These are phyloP conservation scores for Lachancea meyersii DNA, from an alignment of 805 yeast species.

Conservation along the genomic window DNA sequence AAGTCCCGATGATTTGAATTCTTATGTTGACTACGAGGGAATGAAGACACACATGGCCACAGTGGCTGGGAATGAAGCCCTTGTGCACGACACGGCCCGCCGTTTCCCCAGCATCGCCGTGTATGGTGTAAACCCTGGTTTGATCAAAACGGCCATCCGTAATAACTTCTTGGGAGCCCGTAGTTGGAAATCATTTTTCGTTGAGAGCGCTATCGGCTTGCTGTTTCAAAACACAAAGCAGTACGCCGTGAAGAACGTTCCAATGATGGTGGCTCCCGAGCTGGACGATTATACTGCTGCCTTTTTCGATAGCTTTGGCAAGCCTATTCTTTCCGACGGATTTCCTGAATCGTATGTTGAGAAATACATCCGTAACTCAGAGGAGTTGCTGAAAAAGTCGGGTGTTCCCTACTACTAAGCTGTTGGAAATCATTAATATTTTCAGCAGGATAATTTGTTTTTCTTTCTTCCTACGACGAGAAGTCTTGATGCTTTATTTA, in stretches of 20 bases:
- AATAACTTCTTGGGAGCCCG: conserved; percentile 28
- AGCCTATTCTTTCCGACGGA: conserved; percentile 26
- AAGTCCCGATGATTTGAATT: conserved; percentile 32
- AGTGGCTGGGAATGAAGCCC: conserved; percentile 39
- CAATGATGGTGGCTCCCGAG: conserved; percentile 29
- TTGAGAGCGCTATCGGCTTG: conserved; percentile 31
- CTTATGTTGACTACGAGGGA: conserved; percentile 28
- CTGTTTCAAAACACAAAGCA: conserved; percentile 31
- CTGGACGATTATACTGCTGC: conserved; percentile 30
- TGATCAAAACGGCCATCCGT: conserved; percentile 35
- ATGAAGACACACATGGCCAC: conserved; percentile 35
- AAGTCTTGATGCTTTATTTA: not conserved
- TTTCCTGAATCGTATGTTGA: conserved; percentile 29
- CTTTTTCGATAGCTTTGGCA: conserved; percentile 29
- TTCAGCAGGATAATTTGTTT: too few relatives aligned
- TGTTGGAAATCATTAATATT: conserved; percentile 4
- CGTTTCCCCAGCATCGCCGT: conserved; percentile 21
- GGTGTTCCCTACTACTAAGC: not conserved
- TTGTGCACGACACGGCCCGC: conserved; percentile 24
- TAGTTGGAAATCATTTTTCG: conserved; percentile 16
- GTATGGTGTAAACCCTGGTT: conserved; percentile 38
- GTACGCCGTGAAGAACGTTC: conserved; percentile 31
- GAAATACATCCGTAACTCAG: conserved; percentile 23
- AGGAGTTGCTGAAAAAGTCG: conserved; percentile 12
- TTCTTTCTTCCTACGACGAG: too few relatives aligned